Conservation (phyloP, 2,329 filamentous ascomycete species). For the Ramularia endophylla region DNA sequence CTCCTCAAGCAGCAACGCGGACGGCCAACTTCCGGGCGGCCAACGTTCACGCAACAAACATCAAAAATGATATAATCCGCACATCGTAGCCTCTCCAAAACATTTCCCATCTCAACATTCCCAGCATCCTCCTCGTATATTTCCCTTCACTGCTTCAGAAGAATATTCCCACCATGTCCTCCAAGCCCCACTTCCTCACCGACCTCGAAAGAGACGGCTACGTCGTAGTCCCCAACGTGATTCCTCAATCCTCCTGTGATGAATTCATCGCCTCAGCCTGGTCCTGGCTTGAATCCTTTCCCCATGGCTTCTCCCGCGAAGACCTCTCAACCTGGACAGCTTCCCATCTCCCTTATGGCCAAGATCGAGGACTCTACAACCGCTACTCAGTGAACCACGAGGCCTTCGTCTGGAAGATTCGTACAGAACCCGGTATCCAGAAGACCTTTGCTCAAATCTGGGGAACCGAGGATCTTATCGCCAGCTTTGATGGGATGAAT, state of each 20-base stretch:
- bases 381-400: conserved; percentile 22
- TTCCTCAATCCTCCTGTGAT: conserved; percentile 11
- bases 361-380: conserved; percentile 16
- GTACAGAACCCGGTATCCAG: conserved; percentile 20
- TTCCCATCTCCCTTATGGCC: conserved; percentile 10
- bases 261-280: conserved; percentile 10
- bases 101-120: no score
- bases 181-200: conserved; percentile 13
- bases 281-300: conserved; percentile 17
- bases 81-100: no score
- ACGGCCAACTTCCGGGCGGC: no score
- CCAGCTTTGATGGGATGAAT: conserved; percentile 23
- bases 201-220: conserved; percentile 18
- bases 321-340: conserved; percentile 16
- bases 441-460: conserved; percentile 19
- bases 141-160: no score
- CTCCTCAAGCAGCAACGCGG: no score
- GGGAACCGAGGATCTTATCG: conserved; percentile 23
- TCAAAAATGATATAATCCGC: no score
- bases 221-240: conserved; percentile 14
- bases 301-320: conserved; percentile 17
- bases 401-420: conserved; percentile 23
- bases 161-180: no score
- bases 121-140: no score
- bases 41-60: no score